phyloP scores from a whole-genome alignment of 768 basidiomycete genomes.

The Xerocomellus intermedius region DNA sequence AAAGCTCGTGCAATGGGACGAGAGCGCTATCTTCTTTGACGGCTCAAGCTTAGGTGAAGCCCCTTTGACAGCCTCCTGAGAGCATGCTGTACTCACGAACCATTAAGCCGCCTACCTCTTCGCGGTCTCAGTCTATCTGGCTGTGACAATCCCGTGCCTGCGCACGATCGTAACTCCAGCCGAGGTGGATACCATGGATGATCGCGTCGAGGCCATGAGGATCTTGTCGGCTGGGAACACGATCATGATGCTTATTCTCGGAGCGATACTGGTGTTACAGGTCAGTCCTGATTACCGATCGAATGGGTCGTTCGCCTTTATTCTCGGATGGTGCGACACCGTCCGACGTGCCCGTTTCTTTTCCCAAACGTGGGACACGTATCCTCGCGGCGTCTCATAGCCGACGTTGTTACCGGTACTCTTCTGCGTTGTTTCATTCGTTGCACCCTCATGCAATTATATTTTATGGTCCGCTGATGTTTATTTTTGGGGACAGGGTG shows the following conservation, averaged over 20 bases:
- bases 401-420: constrained; percentile 7
- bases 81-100: constrained; percentile 12
- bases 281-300: constrained; percentile 40
- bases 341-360: not conserved
- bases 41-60: constrained; percentile 78
- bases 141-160: constrained; percentile 76
- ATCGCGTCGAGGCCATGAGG: constrained; percentile 75
- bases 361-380: constrained; percentile 6
- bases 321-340: constrained; percentile 3
- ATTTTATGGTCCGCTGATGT: constrained; percentile 5
- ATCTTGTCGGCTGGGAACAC: constrained; percentile 86
- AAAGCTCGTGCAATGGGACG: constrained; percentile 86
- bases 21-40: constrained; percentile 94
- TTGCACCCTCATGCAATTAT: constrained; percentile 2
- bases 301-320: not conserved
- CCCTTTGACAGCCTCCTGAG: not conserved
- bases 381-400: constrained; percentile 8
- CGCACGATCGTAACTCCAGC: constrained; percentile 69
- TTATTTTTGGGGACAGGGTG: constrained; percentile 51
- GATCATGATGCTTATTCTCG: constrained; percentile 70
- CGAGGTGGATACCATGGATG: constrained; percentile 54
- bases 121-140: constrained; percentile 73
- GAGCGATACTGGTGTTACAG: constrained; percentile 68
- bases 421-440: constrained; percentile 6
- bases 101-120: constrained; percentile 72